These are phyloP conservation scores for Hansfordia pulvinata DNA, from an alignment of 2,329 filamentous ascomycete species.

Conservation along the genomic window DNA sequence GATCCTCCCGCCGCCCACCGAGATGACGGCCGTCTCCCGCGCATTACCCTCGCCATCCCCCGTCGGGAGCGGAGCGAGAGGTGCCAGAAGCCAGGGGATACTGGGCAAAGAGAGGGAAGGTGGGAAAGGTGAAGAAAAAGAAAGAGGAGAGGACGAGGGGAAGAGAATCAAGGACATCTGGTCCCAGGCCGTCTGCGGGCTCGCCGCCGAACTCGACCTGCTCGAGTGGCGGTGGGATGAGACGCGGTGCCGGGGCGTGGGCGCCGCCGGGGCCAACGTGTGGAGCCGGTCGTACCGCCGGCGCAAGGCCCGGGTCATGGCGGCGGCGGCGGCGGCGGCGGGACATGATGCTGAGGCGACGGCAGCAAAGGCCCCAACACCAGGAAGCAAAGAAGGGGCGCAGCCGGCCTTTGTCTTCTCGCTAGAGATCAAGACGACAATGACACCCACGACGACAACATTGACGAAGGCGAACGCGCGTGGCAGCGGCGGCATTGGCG, in stretches of 20 bases:
- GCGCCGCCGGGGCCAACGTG: slow-evolving; percentile 55
- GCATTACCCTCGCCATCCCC: too few species aligned
- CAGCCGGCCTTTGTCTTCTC: slow-evolving; percentile 44
- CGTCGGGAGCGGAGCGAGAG: too few species aligned
- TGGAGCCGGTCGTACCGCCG: slow-evolving; percentile 67
- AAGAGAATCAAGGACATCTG: slow-evolving; percentile 24
- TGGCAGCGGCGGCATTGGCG: too few species aligned
- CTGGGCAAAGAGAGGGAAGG: too few species aligned
- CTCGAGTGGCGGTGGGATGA: slow-evolving; percentile 50
- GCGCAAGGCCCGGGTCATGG: slow-evolving; percentile 28
- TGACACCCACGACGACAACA: not conserved
- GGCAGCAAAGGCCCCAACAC: slow-evolving; percentile 8
- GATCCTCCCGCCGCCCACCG: slow-evolving; percentile 28
- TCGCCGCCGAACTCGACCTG: slow-evolving; percentile 45
- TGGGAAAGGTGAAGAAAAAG: too few species aligned
- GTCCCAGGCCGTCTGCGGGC: slow-evolving; percentile 24
- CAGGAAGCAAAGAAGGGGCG: slow-evolving; percentile 10
- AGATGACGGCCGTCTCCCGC: slow-evolving; percentile 22
- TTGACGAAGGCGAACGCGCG: not conserved
- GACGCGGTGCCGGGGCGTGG: slow-evolving; percentile 38
- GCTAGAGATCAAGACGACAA: slow-evolving; percentile 27
- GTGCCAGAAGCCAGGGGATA: too few species aligned
- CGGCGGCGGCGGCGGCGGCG: slow-evolving; percentile 7
- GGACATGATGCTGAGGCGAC: slow-evolving; percentile 8
- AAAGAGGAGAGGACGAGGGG: too few species aligned